A percentile compares a stretch with the other conserved stretches of the same genome.
Conservation (phyloP, 2,329 filamentous ascomycete genomes). For the Alternaria alternata region DNA sequence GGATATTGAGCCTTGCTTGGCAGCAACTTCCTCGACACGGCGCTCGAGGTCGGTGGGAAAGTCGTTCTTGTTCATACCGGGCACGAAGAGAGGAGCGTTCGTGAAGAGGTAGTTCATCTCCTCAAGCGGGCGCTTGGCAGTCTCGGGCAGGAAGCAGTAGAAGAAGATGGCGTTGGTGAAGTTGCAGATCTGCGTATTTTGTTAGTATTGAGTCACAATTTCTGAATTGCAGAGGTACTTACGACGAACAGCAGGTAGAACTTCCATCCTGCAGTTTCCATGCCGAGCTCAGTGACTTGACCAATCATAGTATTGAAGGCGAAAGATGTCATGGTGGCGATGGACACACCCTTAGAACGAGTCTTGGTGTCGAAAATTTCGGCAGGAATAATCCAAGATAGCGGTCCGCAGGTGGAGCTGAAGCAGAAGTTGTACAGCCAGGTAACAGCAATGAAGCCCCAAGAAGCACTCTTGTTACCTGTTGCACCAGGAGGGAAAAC, state of each 20-base stretch:
- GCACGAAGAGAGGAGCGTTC: slow-evolving; percentile 70
- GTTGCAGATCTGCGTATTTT: slow-evolving; percentile 64
- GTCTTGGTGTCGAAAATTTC: slow-evolving; percentile 83
- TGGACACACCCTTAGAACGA: slow-evolving; percentile 75
- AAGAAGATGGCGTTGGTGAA: slow-evolving; percentile 74
- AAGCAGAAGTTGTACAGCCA: slow-evolving; percentile 86
- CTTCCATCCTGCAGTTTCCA: slow-evolving; percentile 62
- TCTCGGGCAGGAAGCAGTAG: slow-evolving; percentile 73
- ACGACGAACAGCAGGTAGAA: slow-evolving; percentile 69
- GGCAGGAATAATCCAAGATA: slow-evolving; percentile 70
- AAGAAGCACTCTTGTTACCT: slow-evolving; percentile 65
- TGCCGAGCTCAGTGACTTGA: slow-evolving; percentile 70
- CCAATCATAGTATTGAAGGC: slow-evolving; percentile 82
- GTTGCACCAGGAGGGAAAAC: slow-evolving; percentile 67
- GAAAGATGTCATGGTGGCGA: slow-evolving; percentile 76
- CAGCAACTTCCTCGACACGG: slow-evolving; percentile 64
- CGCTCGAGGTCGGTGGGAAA: slow-evolving; percentile 66
- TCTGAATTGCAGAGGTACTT: slow-evolving; percentile 29
- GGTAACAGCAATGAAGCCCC: slow-evolving; percentile 79
- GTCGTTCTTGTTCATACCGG: slow-evolving; percentile 62
- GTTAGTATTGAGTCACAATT: background rate
- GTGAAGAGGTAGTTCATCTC: slow-evolving; percentile 74
- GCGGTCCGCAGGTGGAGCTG: slow-evolving; percentile 73
- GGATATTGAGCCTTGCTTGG: slow-evolving; percentile 54
- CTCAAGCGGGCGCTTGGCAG: slow-evolving; percentile 69